Base-by-base conservation (phyloP, 2,329 filamentous ascomycete genomes). In the Apiospora saccharicola region DNA sequence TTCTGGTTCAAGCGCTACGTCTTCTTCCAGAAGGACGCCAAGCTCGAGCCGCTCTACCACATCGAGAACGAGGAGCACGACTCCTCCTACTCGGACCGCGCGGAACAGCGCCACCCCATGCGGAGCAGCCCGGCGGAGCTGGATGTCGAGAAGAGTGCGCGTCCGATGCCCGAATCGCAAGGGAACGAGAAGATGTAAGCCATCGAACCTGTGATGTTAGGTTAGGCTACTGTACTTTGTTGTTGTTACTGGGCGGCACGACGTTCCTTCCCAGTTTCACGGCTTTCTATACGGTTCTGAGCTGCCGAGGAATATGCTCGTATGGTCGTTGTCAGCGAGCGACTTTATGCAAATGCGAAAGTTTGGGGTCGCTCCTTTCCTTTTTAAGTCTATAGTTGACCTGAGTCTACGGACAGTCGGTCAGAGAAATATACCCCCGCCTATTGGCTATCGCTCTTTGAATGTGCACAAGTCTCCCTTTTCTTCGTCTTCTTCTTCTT, bases 1-100 rank as follows among this genome's bases (percentile, higher is more conserved):
- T 85, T 80, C 78, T 83, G 80, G 79, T 77, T 81, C 73, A 83
- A 81, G 76, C 79, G 79, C 72, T 79, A 74, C 69, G 72, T 80
- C n/a, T 72, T 81, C 57, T 81, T 80, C 76, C 76, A 80, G 76
- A 74, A 74, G 46, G 72, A 69, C 68, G 80, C 79, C 34, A 68
- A 73, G n/a, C 75, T 80, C 47, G 73, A 76, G 73, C 78, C 79
- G 16, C 76, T 81, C 6, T 81, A 81, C 73, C 73, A 78, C 44
- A 74, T 77, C 71, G 79, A 81, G 49, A 76, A 78, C 70, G 75
- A 73, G 4, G 73, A 72, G 10, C 26, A 37, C 26, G 47, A 70
- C n/a, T 24, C 14, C 24, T 26, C 34, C 8, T 44, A 26, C n/a
- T 47, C 24, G 24, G 70, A 30, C n/a, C 53, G 43, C 43, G 43